Evolutionary conservation across 106 monocot species (phyloP).

Genomic region (Dendrobium chrysotoxum): DNA sequence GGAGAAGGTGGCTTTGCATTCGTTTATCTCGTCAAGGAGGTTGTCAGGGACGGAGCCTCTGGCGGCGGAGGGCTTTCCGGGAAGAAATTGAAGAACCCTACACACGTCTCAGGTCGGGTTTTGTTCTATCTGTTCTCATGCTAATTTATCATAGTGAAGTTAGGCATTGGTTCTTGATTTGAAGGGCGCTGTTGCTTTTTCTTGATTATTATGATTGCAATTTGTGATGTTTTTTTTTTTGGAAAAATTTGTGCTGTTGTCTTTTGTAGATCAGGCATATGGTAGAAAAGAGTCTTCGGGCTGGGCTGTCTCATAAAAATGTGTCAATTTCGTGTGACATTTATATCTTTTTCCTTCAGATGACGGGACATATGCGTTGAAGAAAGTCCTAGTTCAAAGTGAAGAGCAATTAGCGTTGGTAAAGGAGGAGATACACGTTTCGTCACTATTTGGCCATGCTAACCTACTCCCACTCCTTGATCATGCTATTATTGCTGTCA

Average conservation of each 20-base stretch:
- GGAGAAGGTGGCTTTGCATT: conserved; percentile 94
- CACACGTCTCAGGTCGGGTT: conserved; percentile 60
- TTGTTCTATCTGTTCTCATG: not conserved
- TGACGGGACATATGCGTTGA: conserved; percentile 90
- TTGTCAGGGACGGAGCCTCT: conserved; percentile 22
- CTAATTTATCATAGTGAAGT: not conserved
- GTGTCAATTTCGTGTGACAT: not conserved
- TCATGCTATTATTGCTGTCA: conserved; percentile 78
- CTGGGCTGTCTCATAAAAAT: not conserved
- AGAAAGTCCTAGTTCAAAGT: conserved; percentile 84
- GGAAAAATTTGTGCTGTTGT: not conserved
- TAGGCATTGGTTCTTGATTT: not conserved
- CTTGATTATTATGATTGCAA: not conserved
- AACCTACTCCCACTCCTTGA: conserved; percentile 95
- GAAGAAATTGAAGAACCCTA: conserved; percentile 38
- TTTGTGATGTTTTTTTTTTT: not conserved
- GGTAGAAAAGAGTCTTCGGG: not conserved
- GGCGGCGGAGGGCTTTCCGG: conserved; percentile 15
- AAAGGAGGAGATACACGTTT: conserved; percentile 85
- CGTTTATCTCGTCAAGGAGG: conserved; percentile 89
- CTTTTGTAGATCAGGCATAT: not conserved
- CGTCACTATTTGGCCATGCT: conserved; percentile 80
- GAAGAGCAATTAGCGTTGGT: conserved; percentile 86
- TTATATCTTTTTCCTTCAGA: conserved; percentile 26
- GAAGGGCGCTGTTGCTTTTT: not conserved